Evolutionary conservation across 1,284 basidiomycete species (phyloP), one percentile per base, ranked within the genome.

Genomic region (Irpex lacteus): DNA sequence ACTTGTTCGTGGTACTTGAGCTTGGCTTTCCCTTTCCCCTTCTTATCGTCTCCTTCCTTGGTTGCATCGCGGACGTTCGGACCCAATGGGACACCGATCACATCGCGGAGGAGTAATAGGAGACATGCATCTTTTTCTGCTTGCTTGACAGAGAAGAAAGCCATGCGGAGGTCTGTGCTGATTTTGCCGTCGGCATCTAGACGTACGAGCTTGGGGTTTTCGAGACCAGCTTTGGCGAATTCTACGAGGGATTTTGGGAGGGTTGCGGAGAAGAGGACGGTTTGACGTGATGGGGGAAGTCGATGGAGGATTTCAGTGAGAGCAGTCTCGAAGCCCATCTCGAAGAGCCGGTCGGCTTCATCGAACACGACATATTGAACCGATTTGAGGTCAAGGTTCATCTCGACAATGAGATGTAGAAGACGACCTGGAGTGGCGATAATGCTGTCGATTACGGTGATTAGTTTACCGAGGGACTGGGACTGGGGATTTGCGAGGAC

Each of bases 341-440:
- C 98, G 75, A 99, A 99, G 11, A 98, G 85, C 40, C 96, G 89
- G 76, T 99, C 98, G 0, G 98, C 98, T 79, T 99, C 98, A 74
- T 99, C 98, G 71, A 99, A 99, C 18, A 99, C 93, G 63, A 97
- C 89, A 68, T 95, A 96, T 75, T 97, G 89, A 2, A 97, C 84
- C 0, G 92, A 90, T 59, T 91, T 89, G 40, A 99, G 81, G 73
- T 98, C 96, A 58, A 98, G 81, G 69, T 94, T 94, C 97, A 98
- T 99, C 78, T 99, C 98, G 60, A 99, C 94, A 55, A 93, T 85
- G 34, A 99, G 83, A 79, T 99, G 98, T 18, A 99, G 87, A 59
- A 99, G 83, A 72, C 98, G 95, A 69, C 98, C 98, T 13, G 98
- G 98, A 3, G 98, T 99, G 19, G 97, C 98, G 70, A 98, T 96